Percentiles rank a stretch among this genome's conserved stretches.
Conservation (phyloP, 495 filamentous ascomycete species). For the Neurospora pannonica region DNA sequence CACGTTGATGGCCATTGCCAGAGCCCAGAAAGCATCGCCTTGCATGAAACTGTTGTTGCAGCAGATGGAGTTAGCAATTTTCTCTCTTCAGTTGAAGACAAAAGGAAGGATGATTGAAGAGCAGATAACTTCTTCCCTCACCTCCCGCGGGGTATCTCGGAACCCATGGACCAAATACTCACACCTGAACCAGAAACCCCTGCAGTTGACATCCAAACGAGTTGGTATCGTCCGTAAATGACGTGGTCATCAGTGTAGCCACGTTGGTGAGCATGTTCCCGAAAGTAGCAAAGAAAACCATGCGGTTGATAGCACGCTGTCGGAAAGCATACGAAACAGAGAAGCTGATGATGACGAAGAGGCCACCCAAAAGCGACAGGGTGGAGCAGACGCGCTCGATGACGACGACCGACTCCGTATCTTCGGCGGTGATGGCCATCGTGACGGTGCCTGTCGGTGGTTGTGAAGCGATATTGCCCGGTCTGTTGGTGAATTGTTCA, state of each 20-base stretch:
- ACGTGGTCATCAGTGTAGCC: slow-evolving; percentile 61
- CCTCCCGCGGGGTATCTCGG: neutral
- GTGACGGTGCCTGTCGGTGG: neutral
- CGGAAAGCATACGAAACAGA: slow-evolving; percentile 48
- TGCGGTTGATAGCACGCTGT: slow-evolving; percentile 69
- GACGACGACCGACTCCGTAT: slow-evolving; percentile 39
- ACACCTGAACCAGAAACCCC: slow-evolving; percentile 65
- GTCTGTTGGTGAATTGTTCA: neutral
- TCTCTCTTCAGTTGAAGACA: neutral
- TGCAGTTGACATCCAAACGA: slow-evolving; percentile 64
- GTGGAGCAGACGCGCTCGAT: slow-evolving; percentile 60
- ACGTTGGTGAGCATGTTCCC: slow-evolving; percentile 77
- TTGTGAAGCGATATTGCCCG: neutral
- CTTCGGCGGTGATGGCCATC: neutral
- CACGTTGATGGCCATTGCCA: slow-evolving; percentile 84
- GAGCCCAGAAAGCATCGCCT: slow-evolving; percentile 69
- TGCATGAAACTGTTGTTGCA: slow-evolving; percentile 53
- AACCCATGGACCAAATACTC: slow-evolving; percentile 12
- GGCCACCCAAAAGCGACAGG: slow-evolving; percentile 61
- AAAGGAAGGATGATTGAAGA: neutral
- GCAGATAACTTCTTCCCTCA: neutral
- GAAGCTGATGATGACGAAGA: slow-evolving; percentile 69
- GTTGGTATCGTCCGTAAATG: slow-evolving; percentile 36
- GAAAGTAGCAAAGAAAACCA: slow-evolving; percentile 77
- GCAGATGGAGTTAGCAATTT: neutral